Conservation (phyloP, 23 red algal species). For the Gracilaria caudata region DNA sequence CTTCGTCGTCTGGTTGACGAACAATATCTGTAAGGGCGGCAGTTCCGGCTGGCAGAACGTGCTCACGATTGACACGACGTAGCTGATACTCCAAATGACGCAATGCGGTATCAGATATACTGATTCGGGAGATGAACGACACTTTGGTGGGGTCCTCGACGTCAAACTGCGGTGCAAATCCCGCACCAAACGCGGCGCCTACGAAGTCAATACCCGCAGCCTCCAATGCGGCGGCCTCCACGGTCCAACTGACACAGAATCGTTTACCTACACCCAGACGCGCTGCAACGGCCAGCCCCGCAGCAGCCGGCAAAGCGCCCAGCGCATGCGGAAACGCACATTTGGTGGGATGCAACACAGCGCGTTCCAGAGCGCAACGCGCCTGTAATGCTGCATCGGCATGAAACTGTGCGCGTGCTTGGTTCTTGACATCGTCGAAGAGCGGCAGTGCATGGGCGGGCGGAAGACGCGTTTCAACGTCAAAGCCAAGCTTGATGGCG, state of each 20-base stretch:
- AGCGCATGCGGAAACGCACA: not conserved
- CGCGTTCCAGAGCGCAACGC: not conserved
- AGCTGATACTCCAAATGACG: not conserved
- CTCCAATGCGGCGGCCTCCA: not conserved
- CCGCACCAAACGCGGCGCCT: not conserved
- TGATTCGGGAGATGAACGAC: not conserved
- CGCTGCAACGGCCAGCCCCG: slow-evolving; percentile 4
- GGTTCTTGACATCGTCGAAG: slow-evolving; percentile 36
- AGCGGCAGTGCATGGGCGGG: not conserved
- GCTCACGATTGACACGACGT: not conserved
- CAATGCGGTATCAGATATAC: not conserved
- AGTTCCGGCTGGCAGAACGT: slow-evolving; percentile 1
- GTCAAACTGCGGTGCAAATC: slow-evolving; percentile 1
- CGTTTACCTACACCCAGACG: not conserved
- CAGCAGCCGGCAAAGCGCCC: not conserved
- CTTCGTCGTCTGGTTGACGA: not conserved
- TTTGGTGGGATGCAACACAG: not conserved
- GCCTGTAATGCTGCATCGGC: not conserved
- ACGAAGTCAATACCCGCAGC: not conserved
- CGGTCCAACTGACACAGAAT: not conserved
- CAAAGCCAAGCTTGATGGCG: slow-evolving; percentile 13
- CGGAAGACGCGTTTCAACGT: not conserved
- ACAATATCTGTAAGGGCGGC: not conserved
- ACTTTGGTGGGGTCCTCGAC: not conserved
- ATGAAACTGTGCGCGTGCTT: slow-evolving; percentile 11